phyloP scores from a whole-genome alignment of 2,329 filamentous ascomycete species.

The Calonectria pseudoturangicola region DNA sequence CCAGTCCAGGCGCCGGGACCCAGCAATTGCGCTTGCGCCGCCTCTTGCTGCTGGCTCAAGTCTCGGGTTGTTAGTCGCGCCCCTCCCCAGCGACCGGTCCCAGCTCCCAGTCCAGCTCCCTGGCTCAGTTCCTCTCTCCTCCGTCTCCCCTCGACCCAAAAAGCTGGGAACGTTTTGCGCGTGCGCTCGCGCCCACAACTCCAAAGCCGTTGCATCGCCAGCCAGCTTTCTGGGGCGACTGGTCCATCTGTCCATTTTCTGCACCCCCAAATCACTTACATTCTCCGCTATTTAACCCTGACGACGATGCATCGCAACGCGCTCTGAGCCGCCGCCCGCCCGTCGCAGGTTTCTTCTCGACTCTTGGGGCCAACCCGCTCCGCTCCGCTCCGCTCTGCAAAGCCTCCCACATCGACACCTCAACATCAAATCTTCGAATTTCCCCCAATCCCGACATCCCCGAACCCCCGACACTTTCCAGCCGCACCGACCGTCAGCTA shows the following conservation, averaged over 20 bases:
- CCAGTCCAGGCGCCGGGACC: constrained; percentile 44
- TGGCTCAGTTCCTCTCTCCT: constrained; percentile 43
- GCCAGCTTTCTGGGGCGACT: constrained; percentile 53
- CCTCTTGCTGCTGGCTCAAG: constrained; percentile 46
- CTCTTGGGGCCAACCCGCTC: constrained; percentile 51
- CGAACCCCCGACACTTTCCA: constrained; percentile 45
- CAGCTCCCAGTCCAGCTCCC: constrained; percentile 45
- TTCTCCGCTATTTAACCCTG: constrained; percentile 38
- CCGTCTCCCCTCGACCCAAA: constrained; percentile 47
- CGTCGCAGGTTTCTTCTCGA: constrained; percentile 56
- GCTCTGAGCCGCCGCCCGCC: constrained; percentile 51
- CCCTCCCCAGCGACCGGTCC: constrained; percentile 48
- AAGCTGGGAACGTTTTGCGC: constrained; percentile 52
- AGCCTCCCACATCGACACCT: constrained; percentile 40
- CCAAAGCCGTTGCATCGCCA: constrained; percentile 56
- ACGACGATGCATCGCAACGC: constrained; percentile 54
- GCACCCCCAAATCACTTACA: constrained; percentile 46
- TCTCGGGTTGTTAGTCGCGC: constrained; percentile 51
- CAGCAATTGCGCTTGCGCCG: constrained; percentile 46
- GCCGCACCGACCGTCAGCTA: constrained; percentile 44
- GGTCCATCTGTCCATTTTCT: constrained; percentile 39
- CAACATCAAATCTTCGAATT: constrained; percentile 16
- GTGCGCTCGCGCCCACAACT: constrained; percentile 54
- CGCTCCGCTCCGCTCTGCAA: constrained; percentile 45
- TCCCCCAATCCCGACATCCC: constrained; percentile 41